A percentile compares a stretch with the other conserved stretches of the same genome.
phyloP scores from a whole-genome alignment of 1,284 basidiomycete genomes.

The Paramarasmius palmivorus region DNA sequence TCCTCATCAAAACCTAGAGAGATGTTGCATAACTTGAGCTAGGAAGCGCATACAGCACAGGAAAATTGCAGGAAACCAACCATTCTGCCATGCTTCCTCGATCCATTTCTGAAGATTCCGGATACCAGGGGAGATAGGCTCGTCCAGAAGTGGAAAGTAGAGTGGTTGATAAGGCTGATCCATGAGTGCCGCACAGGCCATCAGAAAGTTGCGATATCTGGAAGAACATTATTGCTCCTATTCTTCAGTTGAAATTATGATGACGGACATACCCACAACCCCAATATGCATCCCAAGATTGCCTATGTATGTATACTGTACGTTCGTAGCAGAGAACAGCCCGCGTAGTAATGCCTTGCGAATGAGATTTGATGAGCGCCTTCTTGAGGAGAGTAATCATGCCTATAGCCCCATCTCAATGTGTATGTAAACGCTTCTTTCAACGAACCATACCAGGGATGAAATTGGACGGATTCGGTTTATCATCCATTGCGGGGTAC shows the following conservation, averaged over 20 bases:
- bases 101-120: constrained; percentile 76
- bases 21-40: constrained; percentile 1
- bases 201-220: constrained; percentile 87
- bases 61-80: constrained; percentile 33
- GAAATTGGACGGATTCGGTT: constrained; percentile 64
- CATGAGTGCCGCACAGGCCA: constrained; percentile 76
- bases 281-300: constrained; percentile 64
- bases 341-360: constrained; percentile 49
- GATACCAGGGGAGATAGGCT: constrained; percentile 64
- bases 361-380: constrained; percentile 53
- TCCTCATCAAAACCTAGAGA: constrained; percentile 73
- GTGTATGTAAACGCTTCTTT: not conserved
- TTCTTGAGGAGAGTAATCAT: constrained; percentile 66
- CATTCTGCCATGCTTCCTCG: constrained; percentile 75
- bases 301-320: constrained; percentile 60
- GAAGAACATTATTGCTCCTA: constrained; percentile 1
- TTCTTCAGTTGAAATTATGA: not conserved
- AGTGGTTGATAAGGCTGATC: constrained; percentile 57
- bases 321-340: constrained; percentile 68
- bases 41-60: not conserved
- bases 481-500: constrained; percentile 44
- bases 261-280: constrained; percentile 64
- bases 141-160: constrained; percentile 61
- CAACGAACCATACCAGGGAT: constrained; percentile 59
- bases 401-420: constrained; percentile 39